Base-by-base conservation (phyloP, 2,329 filamentous ascomycete species). In the Monilinia aucupariae region DNA sequence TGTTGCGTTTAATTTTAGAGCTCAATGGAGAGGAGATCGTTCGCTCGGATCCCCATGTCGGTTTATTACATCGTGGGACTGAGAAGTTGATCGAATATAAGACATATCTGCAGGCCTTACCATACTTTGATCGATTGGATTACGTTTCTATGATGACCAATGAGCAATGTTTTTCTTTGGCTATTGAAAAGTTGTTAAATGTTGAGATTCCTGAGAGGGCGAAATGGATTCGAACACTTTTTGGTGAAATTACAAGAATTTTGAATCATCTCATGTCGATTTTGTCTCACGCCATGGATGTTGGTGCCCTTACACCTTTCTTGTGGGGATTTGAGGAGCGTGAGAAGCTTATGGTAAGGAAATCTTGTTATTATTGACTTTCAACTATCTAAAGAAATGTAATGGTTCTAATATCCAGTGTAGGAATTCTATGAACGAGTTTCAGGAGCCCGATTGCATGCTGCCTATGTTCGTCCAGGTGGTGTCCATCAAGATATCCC, bases 101-200 rank as follows among this genome's bases (percentile, higher is more conserved):
- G 84, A 96, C 93, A 71, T 99, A 99, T 76, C 85, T 97, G 74
- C 94, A 99, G 82, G 94, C 94, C 64, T 82, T 99, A 75, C 94
- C 94, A 63, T 99, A 99, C 82, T 99, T 99, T 76, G 94, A 99
- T 80, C 91, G 94, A 71, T 83, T 99, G 77, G 94, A 99, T 79
- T 99, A 99, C 78, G 92, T 97, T 71, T 97, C 92, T 73, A 99
- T 99, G 96, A 99, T 99, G 94, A 99, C 94, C 74, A 99, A 99
- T 78, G 94, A 99, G 83, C 94, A 99, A 80, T 96, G 92, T 75
- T 99, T 91, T 78, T 86, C 92, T 45, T 84, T 99, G 69, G 94
- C 92, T 25, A 93, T 97, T 62, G 94, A 99, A 84, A 99, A 99
- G 83, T 84, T 99, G 65, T 82, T 99, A 73, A 99, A 99, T 78